Evolutionary conservation across 805 yeast species (phyloP).

Genomic region (Maudiozyma bulderi): DNA sequence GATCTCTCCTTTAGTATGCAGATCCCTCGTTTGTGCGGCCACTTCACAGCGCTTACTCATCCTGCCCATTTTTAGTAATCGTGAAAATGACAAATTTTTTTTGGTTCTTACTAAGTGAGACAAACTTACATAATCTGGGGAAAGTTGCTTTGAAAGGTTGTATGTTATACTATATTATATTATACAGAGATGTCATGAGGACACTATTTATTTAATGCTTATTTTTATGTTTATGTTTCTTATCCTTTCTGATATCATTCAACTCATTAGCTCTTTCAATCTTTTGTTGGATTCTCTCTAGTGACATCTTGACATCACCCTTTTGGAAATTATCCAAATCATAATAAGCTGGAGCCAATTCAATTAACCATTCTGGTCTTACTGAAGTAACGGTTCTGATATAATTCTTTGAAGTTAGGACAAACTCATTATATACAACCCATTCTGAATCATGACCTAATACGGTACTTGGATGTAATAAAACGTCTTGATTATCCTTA

Average conservation of each 20-base stretch:
- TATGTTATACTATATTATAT: not conserved
- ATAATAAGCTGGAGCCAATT: conserved; percentile 61
- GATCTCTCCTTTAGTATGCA: too few relatives aligned
- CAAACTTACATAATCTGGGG: too few relatives aligned
- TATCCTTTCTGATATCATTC: conserved; percentile 17
- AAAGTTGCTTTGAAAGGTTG: too few relatives aligned
- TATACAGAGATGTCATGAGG: not conserved
- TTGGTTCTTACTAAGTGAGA: too few relatives aligned
- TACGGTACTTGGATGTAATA: conserved; percentile 89
- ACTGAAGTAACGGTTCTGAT: conserved; percentile 88
- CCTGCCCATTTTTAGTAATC: not conserved
- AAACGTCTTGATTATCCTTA: conserved; percentile 92
- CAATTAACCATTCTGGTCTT: conserved; percentile 86
- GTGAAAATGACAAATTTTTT: not conserved
- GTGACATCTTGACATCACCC: conserved; percentile 62
- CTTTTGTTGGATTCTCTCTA: conserved; percentile 51
- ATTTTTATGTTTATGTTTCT: conserved; percentile 4
- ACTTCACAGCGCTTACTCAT: not conserved
- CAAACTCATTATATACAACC: conserved; percentile 93
- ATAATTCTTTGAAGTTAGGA: conserved; percentile 84
- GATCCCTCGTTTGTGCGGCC: not conserved
- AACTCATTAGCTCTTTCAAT: conserved; percentile 36
- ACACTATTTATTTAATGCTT: not conserved
- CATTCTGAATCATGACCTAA: conserved; percentile 84
- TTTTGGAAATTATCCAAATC: conserved; percentile 54